Base-by-base conservation (phyloP, 225 moss, liverwort and hornwort species). In the Pleurozium schreberi region DNA sequence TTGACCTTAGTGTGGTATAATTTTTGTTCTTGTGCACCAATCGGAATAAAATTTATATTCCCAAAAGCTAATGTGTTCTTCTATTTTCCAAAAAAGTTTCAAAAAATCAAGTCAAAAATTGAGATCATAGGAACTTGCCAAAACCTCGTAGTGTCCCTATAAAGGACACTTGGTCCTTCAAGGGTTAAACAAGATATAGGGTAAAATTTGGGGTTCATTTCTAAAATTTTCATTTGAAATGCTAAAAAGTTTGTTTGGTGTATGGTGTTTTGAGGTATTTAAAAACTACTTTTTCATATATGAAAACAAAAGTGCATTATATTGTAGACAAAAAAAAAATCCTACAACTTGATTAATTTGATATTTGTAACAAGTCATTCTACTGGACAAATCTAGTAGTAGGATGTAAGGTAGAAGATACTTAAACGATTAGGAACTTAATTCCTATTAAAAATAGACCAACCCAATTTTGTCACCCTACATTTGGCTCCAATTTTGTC, bases 21-120 rank as follows among this genome's bases (percentile, higher is more conserved):
- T 2, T n/a, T 68, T n/a, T 68, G 6, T 7, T 68, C 3, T 2
- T 1, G 0, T 0, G 2, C n/a, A 68, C 0, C 4, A 4, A 22
- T 68, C 23, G n/a, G 8, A n/a, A 68, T 23, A 68, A 68, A 68
- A 12, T 6, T 20, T 10, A 20, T 19, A 36, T 19, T 66, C 20
- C 11, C 0, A 3, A 66, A 66, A 36, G 66, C n/a, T 23, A 40
- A n/a, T 23, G 23, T 1, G 1, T 40, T 40, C 25, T 69, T 4
- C 8, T 23, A 69, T 64, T 8, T 8, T 69, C 4, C 7, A 4
- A 40, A 20, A 1, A 69, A 8, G 1, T 7, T 40, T 14, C 1
- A 4, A 4, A n/a, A 69, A 69, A 40, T n/a, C 0, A n/a, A 69
- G 7, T 40, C 2, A 23, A 12, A 40, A 69, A 23, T 40, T 69